Base-by-base conservation (phyloP, 495 filamentous ascomycete species). In the Podospora appendiculata region DNA sequence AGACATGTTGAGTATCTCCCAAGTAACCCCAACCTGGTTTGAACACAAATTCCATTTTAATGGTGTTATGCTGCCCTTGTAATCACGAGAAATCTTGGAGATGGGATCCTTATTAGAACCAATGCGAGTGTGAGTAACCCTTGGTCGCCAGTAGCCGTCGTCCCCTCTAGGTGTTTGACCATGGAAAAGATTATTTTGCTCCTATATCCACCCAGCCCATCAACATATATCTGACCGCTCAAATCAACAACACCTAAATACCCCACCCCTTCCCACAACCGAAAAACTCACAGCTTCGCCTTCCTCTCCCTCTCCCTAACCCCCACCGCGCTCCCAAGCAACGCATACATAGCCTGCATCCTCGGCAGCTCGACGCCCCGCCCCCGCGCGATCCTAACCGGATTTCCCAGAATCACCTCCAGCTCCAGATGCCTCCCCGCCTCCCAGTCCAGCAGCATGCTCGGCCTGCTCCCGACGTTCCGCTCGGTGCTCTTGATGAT, bases 391-490 rank as follows among this genome's bases (percentile, higher is more conserved):
- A 79, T 75, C 56, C 73, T 56, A 0, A 84, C 68, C 25, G 79
- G 77, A 53, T 83, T 81, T 1, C 81, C 81, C 40, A 84, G 58
- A 32, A 84, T 82, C 19, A 82, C 80, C 62, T 84, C 81, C 17
- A 82, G 45, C 68, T 84, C 81, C 73, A 83, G 68, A 36, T 69
- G 67, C 48, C 74, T 62, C 0, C 75, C 78, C 4, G 69, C 67
- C 60, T 81, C 79, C 77, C 78, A 80, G 54, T 83, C 80, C 0
- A 81, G 41, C 53, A 79, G 54, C 80, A 83, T 83, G 53, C 77
- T 81, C 14, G 83, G 81, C 62, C 73, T 77, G 10, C 74, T 77
- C 6, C 78, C 80, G 14, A 68, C 69, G 50, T 84, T 83, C 50
- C 72, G 60, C 60, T 78, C 71, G 13, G 73, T 82, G 50, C 77